Evolutionary conservation across 2,329 filamentous ascomycete genomes (phyloP).

Genomic region (Corniculantispora saksenae): DNA sequence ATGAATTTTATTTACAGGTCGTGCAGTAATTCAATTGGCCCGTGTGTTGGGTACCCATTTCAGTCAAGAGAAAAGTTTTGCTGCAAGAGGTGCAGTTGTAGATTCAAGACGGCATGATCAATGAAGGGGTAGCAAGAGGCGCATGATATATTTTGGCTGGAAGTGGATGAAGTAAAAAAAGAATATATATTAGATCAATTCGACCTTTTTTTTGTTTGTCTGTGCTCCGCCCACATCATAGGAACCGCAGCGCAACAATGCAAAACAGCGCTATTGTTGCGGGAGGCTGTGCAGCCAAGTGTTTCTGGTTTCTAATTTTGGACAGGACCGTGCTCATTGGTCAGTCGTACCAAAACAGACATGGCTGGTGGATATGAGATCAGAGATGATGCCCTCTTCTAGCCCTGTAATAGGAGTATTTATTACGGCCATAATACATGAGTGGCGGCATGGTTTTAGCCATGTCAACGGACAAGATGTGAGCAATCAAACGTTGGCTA

Average conservation of each 20-base stretch:
- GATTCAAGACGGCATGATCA: slow-evolving; percentile 14
- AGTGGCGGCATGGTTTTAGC: background rate
- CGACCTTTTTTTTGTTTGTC: background rate
- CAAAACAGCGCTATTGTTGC: background rate
- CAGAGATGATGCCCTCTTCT: background rate
- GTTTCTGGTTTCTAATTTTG: background rate
- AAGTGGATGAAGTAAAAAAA: slow-evolving; percentile 7
- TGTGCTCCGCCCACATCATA: no score
- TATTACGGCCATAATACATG: background rate
- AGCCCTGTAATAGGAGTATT: background rate
- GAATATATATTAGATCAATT: slow-evolving; percentile 14
- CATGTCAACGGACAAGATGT: background rate
- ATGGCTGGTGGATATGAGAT: background rate
- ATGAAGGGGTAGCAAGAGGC: slow-evolving; percentile 6
- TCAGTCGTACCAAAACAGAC: background rate
- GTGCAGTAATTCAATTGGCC: slow-evolving; percentile 33
- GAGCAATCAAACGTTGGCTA: background rate
- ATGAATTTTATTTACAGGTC: slow-evolving; percentile 28
- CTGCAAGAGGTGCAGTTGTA: slow-evolving; percentile 7
- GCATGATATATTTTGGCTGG: slow-evolving; percentile 8
- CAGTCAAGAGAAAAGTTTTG: slow-evolving; percentile 10
- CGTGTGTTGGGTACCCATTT: background rate
- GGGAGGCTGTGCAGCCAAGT: background rate
- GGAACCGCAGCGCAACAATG: no score
- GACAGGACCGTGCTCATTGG: background rate